phyloP scores from a whole-genome alignment of 169 alveolate species.

The Plasmodium blacklocki region DNA sequence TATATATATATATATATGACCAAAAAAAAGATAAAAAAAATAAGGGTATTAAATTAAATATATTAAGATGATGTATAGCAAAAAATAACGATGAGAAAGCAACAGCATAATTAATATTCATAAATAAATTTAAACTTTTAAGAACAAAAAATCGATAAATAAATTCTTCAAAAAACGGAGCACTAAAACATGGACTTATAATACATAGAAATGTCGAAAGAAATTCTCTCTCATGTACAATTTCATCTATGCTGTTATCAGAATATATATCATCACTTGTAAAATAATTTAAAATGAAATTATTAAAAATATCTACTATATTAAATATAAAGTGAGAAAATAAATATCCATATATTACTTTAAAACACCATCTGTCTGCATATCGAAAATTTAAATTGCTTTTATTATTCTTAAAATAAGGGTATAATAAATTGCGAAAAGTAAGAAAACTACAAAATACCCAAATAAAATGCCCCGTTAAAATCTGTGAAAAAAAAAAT shows the following conservation, averaged over 20 bases:
- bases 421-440: slow-evolving; percentile 23
- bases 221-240: slow-evolving; percentile 52
- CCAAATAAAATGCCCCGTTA: slow-evolving; percentile 68
- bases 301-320: slow-evolving; percentile 43
- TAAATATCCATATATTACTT: slow-evolving; percentile 55
- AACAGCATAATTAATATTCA: slow-evolving; percentile 72
- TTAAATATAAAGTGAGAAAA: slow-evolving; percentile 55
- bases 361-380: slow-evolving; percentile 33
- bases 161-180: slow-evolving; percentile 75
- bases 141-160: slow-evolving; percentile 70
- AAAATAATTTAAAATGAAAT: slow-evolving; percentile 40
- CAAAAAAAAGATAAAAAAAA: slow-evolving; percentile 73
- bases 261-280: slow-evolving; percentile 26
- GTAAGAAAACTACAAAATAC: slow-evolving; percentile 52
- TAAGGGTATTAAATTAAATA: slow-evolving; percentile 57
- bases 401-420: slow-evolving; percentile 37
- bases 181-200: slow-evolving; percentile 75
- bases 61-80: slow-evolving; percentile 68
- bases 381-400: slow-evolving; percentile 68
- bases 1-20: slow-evolving; percentile 74
- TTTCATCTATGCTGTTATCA: slow-evolving; percentile 62
- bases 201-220: slow-evolving; percentile 61
- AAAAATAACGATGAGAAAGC: slow-evolving; percentile 57
- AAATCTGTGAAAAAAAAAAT: slow-evolving; percentile 25
- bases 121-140: slow-evolving; percentile 66